Base-by-base conservation (phyloP, 2,329 filamentous ascomycete genomes). In the Podosphaera aphanis region DNA sequence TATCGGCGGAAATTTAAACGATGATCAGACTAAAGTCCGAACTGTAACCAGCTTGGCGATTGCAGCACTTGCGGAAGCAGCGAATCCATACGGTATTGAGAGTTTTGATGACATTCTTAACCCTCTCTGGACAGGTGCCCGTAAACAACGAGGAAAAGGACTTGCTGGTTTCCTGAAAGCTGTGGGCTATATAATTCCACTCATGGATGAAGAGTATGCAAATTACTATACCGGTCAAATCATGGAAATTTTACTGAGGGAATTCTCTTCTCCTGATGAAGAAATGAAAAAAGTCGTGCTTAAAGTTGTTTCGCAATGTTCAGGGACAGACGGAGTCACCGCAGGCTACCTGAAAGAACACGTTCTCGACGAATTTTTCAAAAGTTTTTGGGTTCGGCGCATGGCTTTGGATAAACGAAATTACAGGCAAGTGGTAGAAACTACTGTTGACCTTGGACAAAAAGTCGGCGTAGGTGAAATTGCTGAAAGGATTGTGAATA, bases 271-370 rank as follows among this genome's bases (percentile, higher is more conserved):
- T 0, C 90, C 90, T 0, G 90, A 98, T 53, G 90, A 98, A 62
- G 90, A 98, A 63, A 98, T 98, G 90, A 98, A 95, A 66, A 98
- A 98, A 66, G 90, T 98, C 1, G 90, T 98, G 6, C 67, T 98
- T 48, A 95, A 95, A 64, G 90, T 98, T 23, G 77, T 98, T 15
- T 94, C 86, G 16, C 90, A 98, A 59, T 95, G 90, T 59, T 83
- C 90, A 6, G 80, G 80, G 54, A 95, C 88, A 2, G 82, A 93
- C 58, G 90, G 90, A 64, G 90, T 98, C 23, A 95, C 90, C 29
- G 82, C 86, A 31, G 81, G 78, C 35, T 98, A 95, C 58, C 71
- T 98, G 36, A 95, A 94, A 62, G 86, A 95, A 58, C 81, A 93
- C 50, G 86, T 98, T 6, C 69, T 98, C 35, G 78, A 83, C 53